Base-by-base conservation (phyloP, 2,329 filamentous ascomycete species). In the Grosmannia penicillata region DNA sequence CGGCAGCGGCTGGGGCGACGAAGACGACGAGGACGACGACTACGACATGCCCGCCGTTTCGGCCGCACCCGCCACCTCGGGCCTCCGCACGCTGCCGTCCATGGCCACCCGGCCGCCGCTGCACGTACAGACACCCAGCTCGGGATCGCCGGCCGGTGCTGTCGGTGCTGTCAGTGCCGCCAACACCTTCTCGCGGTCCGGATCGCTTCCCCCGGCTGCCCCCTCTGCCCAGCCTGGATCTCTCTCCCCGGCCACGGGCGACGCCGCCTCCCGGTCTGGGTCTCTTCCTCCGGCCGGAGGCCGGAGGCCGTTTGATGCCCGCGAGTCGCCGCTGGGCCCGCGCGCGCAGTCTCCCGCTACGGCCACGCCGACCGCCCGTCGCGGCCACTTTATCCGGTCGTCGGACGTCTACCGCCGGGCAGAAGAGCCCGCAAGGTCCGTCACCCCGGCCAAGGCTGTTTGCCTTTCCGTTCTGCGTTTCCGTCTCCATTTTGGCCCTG, bases 1-100 rank as follows among this genome's bases (percentile, higher is more conserved):
- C 51, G 89, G 87, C 45, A 86, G 93, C 51, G 89, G 94, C 53
- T 95, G 89, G 87, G 89, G 85, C 26, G 75, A 79, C 26, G 72
- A 78, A 8, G 70, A 74, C 41, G 70, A 75, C n/a, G 71, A 77
- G 24, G 71, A 77, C 29, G 65, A 68, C 4, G 61, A 75, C 38
- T 69, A 72, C 29, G 67, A 70, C 26, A 21, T 17, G 32, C 30
- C 38, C 18, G 2, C 33, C 18, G 15, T 19, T 34, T 23, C 41
- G 33, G n/a, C 37, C 4, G 5, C 35, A n/a, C 18, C 30, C 15
- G 17, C 22, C 11, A 8, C 17, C 13, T 22, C 35, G 17, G 38
- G 24, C 21, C 21, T 41, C 7, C 26, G 22, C 15, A 23, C 15
- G 7, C 41, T 39, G 31, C 41, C 43, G 10, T 39, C 38, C 15